Percentiles rank a stretch among this genome's conserved stretches.
These are phyloP conservation scores for Termitomyces sp. DNA, from an alignment of 768 basidiomycete genomes.

Conservation along the genomic window DNA sequence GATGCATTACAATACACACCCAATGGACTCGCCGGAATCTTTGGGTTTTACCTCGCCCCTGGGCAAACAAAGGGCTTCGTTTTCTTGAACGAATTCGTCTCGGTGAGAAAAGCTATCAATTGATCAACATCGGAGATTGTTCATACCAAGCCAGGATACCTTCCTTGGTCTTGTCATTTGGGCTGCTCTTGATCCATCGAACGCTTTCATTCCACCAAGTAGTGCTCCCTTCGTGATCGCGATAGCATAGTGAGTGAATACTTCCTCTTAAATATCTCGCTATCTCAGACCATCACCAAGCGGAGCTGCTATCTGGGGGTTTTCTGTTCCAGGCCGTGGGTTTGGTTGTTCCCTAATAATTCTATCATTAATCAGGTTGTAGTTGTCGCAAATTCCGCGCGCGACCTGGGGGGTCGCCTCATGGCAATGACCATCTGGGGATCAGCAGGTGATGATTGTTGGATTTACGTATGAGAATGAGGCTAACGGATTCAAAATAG, in stretches of 20 bases:
- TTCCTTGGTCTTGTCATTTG: slow-evolving; percentile 50
- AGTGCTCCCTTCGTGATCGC: slow-evolving; percentile 50
- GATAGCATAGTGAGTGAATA: slow-evolving; percentile 50
- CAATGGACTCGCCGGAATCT: slow-evolving; percentile 48
- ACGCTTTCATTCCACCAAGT: slow-evolving; percentile 51
- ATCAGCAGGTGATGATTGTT: slow-evolving; percentile 27
- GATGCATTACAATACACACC: slow-evolving; percentile 31
- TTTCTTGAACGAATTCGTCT: slow-evolving; percentile 56
- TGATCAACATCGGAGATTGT: background rate
- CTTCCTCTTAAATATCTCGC: background rate
- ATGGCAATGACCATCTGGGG: slow-evolving; percentile 64
- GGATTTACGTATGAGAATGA: background rate
- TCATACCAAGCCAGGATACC: slow-evolving; percentile 31
- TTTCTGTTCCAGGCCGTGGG: slow-evolving; percentile 45
- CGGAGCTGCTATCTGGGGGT: slow-evolving; percentile 60
- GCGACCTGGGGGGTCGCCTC: slow-evolving; percentile 68
- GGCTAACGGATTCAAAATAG: slow-evolving; percentile 22
- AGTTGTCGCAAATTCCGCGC: slow-evolving; percentile 66
- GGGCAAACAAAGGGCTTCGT: slow-evolving; percentile 40
- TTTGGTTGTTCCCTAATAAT: background rate
- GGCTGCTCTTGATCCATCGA: slow-evolving; percentile 55
- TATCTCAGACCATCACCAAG: slow-evolving; percentile 24
- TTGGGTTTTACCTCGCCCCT: slow-evolving; percentile 45
- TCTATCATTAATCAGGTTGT: background rate
- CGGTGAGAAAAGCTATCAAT: slow-evolving; percentile 29